These are phyloP conservation scores for Chaetomium sp. DNA, from an alignment of 2,329 filamentous ascomycete genomes.

Conservation along the genomic window DNA sequence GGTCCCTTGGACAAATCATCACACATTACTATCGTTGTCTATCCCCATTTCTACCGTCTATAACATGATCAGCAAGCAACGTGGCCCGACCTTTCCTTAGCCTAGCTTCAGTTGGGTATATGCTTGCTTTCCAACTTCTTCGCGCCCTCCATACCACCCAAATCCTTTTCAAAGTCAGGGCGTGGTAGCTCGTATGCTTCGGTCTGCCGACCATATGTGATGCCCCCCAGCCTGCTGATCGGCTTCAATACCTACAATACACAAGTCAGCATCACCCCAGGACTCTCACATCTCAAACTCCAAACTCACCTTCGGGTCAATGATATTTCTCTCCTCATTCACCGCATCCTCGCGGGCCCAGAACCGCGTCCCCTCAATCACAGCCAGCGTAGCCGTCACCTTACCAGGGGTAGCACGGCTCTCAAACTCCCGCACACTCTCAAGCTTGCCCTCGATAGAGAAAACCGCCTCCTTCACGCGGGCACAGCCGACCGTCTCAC, in stretches of 20 bases:
- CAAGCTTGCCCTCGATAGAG: conserved; percentile 76
- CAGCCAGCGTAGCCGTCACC: conserved; percentile 71
- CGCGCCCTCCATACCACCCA: conserved; percentile 56
- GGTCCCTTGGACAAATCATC: not conserved
- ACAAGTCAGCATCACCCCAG: conserved; percentile 21
- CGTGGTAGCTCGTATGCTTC: conserved; percentile 62
- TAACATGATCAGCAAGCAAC: not conserved
- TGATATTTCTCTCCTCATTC: conserved; percentile 71
- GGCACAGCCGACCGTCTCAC: conserved; percentile 66
- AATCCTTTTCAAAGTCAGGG: conserved; percentile 55
- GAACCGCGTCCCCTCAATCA: conserved; percentile 83
- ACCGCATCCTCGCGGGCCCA: conserved; percentile 90
- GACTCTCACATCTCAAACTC: not conserved
- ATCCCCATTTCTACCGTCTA: conserved; percentile 13
- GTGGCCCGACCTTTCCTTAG: too few relatives aligned
- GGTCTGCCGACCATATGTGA: conserved; percentile 71
- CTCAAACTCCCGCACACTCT: conserved; percentile 76
- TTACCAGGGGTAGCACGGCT: conserved; percentile 69
- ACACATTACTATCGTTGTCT: conserved; percentile 14
- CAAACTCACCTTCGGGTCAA: conserved; percentile 67
- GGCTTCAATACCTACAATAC: conserved; percentile 65
- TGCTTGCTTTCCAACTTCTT: conserved; percentile 55
- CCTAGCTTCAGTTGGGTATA: conserved; percentile 15
- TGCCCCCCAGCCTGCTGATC: conserved; percentile 78
- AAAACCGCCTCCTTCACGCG: conserved; percentile 83